phyloP scores from a whole-genome alignment of 257 asterid genomes.

The Ophiorrhiza pumila region DNA sequence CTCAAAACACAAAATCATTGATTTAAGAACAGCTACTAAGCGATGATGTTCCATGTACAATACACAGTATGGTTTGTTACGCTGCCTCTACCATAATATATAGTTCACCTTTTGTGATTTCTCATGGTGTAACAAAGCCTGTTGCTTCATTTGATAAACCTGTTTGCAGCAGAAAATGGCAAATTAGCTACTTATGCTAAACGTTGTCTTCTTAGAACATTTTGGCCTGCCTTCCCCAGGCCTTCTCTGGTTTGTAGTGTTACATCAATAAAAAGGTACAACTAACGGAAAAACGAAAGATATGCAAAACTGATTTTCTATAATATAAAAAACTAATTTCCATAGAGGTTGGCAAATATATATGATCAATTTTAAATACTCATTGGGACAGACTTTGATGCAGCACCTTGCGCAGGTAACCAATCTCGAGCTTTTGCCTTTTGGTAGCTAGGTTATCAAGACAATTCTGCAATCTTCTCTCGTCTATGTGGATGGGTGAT shows the following conservation, averaged over 20 bases:
- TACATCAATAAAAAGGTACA: not conserved
- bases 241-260: not conserved
- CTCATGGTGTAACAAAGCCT: slow-evolving; percentile 54
- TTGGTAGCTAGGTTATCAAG: slow-evolving; percentile 47
- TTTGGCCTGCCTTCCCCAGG: not conserved
- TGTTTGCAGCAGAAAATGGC: slow-evolving; percentile 24
- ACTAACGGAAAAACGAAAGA: not conserved
- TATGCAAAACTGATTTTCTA: not conserved
- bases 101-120: slow-evolving; percentile 52
- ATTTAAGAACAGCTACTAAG: not conserved
- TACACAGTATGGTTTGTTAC: not conserved
- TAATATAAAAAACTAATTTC: no score
- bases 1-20: not conserved
- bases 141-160: slow-evolving; percentile 75
- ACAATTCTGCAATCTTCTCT: slow-evolving; percentile 29
- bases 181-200: not conserved
- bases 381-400: not conserved
- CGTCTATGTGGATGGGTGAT: slow-evolving; percentile 21
- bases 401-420: slow-evolving; percentile 68
- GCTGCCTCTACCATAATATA: slow-evolving; percentile 2
- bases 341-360: no score
- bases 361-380: no score
- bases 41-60: not conserved
- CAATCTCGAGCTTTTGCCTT: slow-evolving; percentile 80
- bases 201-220: not conserved